Percentiles rank a stretch among this genome's conserved stretches.
Conservation (phyloP, 345 rosid species). For the Tarenaya hassleriana region DNA sequence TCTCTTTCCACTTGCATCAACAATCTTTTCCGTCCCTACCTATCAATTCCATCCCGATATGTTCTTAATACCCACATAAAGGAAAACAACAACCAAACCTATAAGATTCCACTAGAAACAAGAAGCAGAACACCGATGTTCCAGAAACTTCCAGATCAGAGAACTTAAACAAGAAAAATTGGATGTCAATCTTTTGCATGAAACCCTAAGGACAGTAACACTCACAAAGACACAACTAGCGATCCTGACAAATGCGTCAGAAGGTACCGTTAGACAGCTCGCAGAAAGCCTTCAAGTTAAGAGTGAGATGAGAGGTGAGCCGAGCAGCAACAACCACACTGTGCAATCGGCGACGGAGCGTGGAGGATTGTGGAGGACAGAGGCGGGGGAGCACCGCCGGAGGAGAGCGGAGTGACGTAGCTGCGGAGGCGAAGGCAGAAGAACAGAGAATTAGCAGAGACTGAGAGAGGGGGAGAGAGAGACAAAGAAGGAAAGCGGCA, state of each 20-base stretch:
- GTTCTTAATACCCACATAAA: conserved; percentile 36
- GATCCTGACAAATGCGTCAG: conserved; percentile 91
- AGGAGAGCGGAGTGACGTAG: conserved; percentile 52
- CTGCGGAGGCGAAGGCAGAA: conserved; percentile 41
- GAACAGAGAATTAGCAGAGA: no score
- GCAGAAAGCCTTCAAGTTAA: conserved; percentile 71
- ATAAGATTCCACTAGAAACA: conserved; percentile 3
- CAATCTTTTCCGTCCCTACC: conserved; percentile 86
- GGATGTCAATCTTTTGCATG: conserved; percentile 19
- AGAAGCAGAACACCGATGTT: conserved; percentile 1
- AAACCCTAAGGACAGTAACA: conserved; percentile 52
- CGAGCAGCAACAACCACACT: conserved; percentile 32
- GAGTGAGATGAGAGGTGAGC: conserved; percentile 61
- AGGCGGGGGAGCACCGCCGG: conserved; percentile 53
- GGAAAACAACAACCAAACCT: conserved; percentile 15
- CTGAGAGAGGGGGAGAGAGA: no score
- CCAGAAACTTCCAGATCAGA: not conserved
- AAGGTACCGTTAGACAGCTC: conserved; percentile 99
- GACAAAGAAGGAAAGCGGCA: no score
- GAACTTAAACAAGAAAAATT: conserved; percentile 4
- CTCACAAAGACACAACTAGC: conserved; percentile 93
- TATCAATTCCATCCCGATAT: conserved; percentile 58
- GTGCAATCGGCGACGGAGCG: conserved; percentile 62
- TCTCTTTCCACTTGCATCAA: conserved; percentile 67
- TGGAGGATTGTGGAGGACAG: conserved; percentile 48